Percentiles rank a stretch among this genome's conserved stretches.
These are phyloP conservation scores for Comarum palustre DNA, from an alignment of 306 rosid species.

Conservation along the genomic window DNA sequence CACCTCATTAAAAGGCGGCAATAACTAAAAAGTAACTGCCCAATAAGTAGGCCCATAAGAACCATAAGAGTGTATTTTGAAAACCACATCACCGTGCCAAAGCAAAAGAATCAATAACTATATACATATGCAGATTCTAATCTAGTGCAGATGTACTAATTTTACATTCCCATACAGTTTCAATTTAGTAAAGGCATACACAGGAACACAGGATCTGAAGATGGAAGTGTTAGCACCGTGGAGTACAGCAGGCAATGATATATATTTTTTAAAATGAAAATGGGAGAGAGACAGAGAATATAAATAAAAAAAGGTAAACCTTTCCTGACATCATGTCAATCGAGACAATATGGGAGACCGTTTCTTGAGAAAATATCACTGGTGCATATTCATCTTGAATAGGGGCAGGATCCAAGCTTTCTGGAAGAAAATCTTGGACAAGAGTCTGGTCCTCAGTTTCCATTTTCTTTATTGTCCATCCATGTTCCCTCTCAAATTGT, in stretches of 20 bases:
- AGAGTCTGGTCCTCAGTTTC: conserved; percentile 79
- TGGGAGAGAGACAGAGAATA: background rate
- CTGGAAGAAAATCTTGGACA: conserved; percentile 91
- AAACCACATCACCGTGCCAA: background rate
- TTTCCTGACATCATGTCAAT: conserved; percentile 99
- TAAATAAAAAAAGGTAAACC: conserved; percentile 40
- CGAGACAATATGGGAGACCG: conserved; percentile 96
- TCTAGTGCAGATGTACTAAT: background rate
- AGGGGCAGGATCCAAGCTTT: conserved; percentile 86
- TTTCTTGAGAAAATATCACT: conserved; percentile 95
- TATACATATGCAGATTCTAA: background rate
- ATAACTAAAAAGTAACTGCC: background rate
- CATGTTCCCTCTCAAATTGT: conserved; percentile 70
- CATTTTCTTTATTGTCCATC: conserved; percentile 94
- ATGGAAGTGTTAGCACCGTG: background rate
- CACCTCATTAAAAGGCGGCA: background rate
- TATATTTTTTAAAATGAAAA: no score
- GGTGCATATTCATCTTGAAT: conserved; percentile 97
- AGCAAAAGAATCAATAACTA: background rate
- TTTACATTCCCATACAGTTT: background rate
- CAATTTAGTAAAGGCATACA: background rate
- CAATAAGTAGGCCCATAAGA: background rate
- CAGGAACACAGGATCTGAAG: background rate
- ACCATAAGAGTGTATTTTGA: background rate
- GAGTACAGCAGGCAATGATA: background rate